Evolutionary conservation across 2,329 filamentous ascomycete species (phyloP).

Genomic region (Hypocrella siamensis): DNA sequence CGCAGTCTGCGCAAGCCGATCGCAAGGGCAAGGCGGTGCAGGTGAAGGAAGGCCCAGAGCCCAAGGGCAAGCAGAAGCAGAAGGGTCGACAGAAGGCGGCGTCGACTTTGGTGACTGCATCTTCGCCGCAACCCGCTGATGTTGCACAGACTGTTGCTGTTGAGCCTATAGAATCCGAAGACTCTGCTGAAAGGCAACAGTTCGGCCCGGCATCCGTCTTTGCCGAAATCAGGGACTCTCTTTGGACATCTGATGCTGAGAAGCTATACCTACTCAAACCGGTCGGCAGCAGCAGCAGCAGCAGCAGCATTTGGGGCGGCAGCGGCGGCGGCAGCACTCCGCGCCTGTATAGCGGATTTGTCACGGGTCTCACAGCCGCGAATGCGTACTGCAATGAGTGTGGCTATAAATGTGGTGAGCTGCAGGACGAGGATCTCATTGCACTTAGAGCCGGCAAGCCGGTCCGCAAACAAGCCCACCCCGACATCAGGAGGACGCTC

Average conservation of each 20-base stretch:
- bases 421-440: constrained; percentile 34
- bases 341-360: constrained; percentile 12
- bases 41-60: constrained; percentile 16
- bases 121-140: constrained; percentile 5
- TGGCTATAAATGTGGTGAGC: constrained; percentile 23
- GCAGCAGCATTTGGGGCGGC: no score
- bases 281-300: constrained; percentile 13
- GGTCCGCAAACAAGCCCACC: constrained; percentile 39
- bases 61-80: constrained; percentile 7
- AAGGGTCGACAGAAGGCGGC: constrained; percentile 2
- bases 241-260: constrained; percentile 18
- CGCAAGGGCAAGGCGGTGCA: constrained; percentile 13
- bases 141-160: constrained; percentile 6
- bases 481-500: constrained; percentile 51
- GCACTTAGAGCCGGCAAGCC: constrained; percentile 38
- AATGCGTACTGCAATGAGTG: constrained; percentile 21
- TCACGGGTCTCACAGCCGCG: no score
- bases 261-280: constrained; percentile 21
- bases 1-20: constrained; percentile 6
- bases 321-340: constrained; percentile 6
- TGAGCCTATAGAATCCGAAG: constrained; percentile 6
- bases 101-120: constrained; percentile 2
- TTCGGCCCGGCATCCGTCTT: constrained; percentile 19
- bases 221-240: constrained; percentile 15
- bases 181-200: constrained; percentile 13